These are phyloP conservation scores for Populus simonii DNA, from an alignment of 345 rosid species.

Conservation along the genomic window DNA sequence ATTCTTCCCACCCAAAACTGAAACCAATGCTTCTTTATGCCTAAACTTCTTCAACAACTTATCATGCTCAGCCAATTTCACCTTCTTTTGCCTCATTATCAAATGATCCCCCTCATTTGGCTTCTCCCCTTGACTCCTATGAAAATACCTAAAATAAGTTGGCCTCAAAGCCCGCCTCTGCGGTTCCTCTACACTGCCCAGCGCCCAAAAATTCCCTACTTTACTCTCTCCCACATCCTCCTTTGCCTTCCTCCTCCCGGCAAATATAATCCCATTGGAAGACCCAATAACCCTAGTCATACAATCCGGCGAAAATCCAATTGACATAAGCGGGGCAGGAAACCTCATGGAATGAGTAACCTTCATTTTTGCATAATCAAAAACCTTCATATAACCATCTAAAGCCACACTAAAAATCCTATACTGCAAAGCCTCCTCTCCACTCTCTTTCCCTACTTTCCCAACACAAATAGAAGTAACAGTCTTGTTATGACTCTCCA, in stretches of 20 bases:
- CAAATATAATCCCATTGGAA: conserved; percentile 68
- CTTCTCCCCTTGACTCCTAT: conserved; percentile 79
- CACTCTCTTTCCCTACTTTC: conserved; percentile 38
- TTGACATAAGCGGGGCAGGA: conserved; percentile 80
- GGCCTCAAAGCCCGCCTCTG: conserved; percentile 54
- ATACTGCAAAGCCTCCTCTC: conserved; percentile 41
- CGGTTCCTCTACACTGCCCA: conserved; percentile 37
- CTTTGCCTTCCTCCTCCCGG: conserved; percentile 66
- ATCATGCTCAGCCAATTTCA: conserved; percentile 75
- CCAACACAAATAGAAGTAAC: conserved; percentile 74
- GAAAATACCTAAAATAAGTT: conserved; percentile 64
- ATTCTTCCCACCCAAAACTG: conserved; percentile 54
- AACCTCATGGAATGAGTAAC: conserved; percentile 84
- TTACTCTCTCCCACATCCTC: conserved; percentile 36
- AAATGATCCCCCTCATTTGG: conserved; percentile 58
- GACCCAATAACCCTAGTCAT: conserved; percentile 63
- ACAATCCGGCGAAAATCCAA: conserved; percentile 59
- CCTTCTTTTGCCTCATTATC: conserved; percentile 66
- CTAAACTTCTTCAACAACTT: conserved; percentile 80
- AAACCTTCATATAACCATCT: conserved; percentile 91
- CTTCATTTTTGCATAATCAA: conserved; percentile 73
- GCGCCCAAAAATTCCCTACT: conserved; percentile 30
- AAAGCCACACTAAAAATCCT: conserved; percentile 78
- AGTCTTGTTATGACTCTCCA: conserved; percentile 96
- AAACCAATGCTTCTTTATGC: conserved; percentile 80